Evolutionary conservation across 225 moss, liverwort and hornwort genomes (phyloP).

Genomic region (Anthoceros angustus): DNA sequence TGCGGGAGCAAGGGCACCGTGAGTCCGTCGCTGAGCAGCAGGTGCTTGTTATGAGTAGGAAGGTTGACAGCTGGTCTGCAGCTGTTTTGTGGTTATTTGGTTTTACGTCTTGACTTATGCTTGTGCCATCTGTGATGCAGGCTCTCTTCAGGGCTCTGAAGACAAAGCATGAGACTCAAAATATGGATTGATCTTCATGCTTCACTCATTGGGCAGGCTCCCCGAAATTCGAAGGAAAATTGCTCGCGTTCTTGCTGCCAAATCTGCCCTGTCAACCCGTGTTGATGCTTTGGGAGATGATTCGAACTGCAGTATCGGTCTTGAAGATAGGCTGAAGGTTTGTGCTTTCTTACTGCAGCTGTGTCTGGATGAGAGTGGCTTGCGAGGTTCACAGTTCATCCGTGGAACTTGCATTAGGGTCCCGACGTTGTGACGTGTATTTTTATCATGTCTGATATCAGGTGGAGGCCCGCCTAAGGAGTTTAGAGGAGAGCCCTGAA

Average conservation of each 20-base stretch:
- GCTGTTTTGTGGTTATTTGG: background rate
- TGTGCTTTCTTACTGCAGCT: background rate
- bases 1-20: too few relatives aligned
- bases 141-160: slow-evolving; percentile 77
- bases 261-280: slow-evolving; percentile 60
- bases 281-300: slow-evolving; percentile 67
- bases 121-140: slow-evolving; percentile 10
- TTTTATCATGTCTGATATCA: slow-evolving; percentile 8
- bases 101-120: background rate
- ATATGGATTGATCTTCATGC: slow-evolving; percentile 86
- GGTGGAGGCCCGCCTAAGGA: slow-evolving; percentile 73
- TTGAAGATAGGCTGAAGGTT: slow-evolving; percentile 51
- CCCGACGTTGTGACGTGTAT: background rate
- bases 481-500: slow-evolving; percentile 53
- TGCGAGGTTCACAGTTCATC: background rate
- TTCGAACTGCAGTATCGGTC: slow-evolving; percentile 41
- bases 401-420: background rate
- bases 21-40: too few relatives aligned
- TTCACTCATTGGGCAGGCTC: slow-evolving; percentile 73
- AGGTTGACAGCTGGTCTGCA: background rate
- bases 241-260: slow-evolving; percentile 74
- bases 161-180: slow-evolving; percentile 86
- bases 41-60: too few relatives aligned
- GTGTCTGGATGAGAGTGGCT: background rate
- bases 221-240: slow-evolving; percentile 86